Base-by-base conservation (phyloP, 2,329 filamentous ascomycete genomes). In the Claviceps arundinis region DNA sequence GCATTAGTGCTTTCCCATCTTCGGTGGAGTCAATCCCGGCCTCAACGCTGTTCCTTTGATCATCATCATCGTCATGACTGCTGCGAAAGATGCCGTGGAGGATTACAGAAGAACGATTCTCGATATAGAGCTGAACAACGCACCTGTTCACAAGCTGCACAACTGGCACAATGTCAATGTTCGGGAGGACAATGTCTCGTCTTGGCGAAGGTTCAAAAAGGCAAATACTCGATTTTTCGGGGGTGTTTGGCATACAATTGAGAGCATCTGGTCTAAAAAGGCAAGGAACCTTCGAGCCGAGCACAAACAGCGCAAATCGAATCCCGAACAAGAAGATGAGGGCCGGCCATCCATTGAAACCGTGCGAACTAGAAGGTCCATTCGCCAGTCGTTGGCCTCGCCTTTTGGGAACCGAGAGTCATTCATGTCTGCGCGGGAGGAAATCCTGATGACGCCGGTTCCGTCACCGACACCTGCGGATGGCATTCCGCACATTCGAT, bases 361-460 rank as follows among this genome's bases (percentile, higher is more conserved):
- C 4, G 59, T 64, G 34, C 66, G 61, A 48, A 65, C 63, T 41
- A 60, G 63, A 46, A 62, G 61, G 53, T 67, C 61, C 14, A 62
- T 65, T 42, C 68, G 68, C 17, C 62, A 69, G 24, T 71, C 69
- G 16, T 55, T 72, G 26, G 59, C 72, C 73, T 57, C 78, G 75
- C 59, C 73, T 65, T 58, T 91, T 52, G 70, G 65, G 2, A 74
- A 75, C 22, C 75, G 74, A 45, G 67, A 72, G 2, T 81, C 77
- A 0, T 76, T 73, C 55, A 61, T 69, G 19, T 81, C 80, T 1
- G 74, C 74, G 19, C 72, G 73, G 40, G 82, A 87, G 54, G 87
- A 86, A 26, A 95, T 98, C 51, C 89, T 91, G 63, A 95, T 98
- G 90, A 97, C 90, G 0, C 90, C 91, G 0, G 90, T 98, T 17